Evolutionary conservation across 345 rosid species (phyloP).

Genomic region (Murraya paniculata): DNA sequence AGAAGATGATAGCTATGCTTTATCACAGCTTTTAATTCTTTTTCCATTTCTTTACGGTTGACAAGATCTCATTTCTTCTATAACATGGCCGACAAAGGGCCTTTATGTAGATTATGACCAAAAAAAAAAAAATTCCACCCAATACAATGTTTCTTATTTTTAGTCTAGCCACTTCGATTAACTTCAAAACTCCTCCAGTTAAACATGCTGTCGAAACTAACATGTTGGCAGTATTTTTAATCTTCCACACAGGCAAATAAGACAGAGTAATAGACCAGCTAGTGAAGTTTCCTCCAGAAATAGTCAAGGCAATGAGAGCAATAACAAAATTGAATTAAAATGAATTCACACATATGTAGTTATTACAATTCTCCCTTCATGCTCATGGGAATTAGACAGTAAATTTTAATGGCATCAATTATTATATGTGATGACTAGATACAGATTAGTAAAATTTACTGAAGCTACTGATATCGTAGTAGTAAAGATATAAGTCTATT

Average conservation of each 20-base stretch:
- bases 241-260: background rate
- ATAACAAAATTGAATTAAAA: background rate
- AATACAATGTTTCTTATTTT: no score
- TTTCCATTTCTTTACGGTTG: background rate
- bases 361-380: background rate
- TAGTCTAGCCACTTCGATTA: background rate
- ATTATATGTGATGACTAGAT: background rate
- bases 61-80: background rate
- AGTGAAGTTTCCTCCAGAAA: background rate
- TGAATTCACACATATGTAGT: background rate
- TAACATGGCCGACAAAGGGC: background rate
- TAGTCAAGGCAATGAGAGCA: background rate
- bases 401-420: background rate
- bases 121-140: no score
- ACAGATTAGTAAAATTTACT: background rate
- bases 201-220: background rate
- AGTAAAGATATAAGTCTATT: slow-evolving; percentile 25
- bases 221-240: background rate
- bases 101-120: background rate
- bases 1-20: background rate
- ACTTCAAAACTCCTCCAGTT: background rate
- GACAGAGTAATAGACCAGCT: background rate
- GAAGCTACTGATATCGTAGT: background rate
- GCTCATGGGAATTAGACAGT: background rate
- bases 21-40: background rate